phyloP scores from a whole-genome alignment of 2,329 filamentous ascomycete species.

The Xylariaceae sp. region DNA sequence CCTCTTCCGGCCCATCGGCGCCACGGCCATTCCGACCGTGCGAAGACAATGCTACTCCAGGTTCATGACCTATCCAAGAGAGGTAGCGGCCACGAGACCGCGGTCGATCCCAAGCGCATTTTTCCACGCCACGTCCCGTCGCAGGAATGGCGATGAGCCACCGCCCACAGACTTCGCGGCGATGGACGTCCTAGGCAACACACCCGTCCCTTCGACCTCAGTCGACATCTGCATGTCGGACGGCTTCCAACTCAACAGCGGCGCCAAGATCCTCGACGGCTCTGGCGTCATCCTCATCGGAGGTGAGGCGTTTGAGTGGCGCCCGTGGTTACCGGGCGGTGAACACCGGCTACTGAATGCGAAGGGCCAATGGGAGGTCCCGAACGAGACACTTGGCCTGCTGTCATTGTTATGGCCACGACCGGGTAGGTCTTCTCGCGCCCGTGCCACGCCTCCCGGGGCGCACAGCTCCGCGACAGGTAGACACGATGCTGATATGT shows the following conservation, averaged over 20 bases:
- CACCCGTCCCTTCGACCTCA: conserved; percentile 70
- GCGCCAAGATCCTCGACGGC: conserved; percentile 62
- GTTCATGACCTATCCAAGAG: neutral
- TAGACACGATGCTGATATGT: conserved; percentile 2
- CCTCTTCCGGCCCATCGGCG: conserved; percentile 15
- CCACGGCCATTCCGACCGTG: conserved; percentile 10
- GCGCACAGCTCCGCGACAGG: neutral
- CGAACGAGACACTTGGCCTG: conserved; percentile 64
- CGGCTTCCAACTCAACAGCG: conserved; percentile 83
- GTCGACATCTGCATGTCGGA: conserved; percentile 77
- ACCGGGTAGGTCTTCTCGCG: conserved; percentile 58
- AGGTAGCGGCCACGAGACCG: conserved; percentile 3
- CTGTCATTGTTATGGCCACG: conserved; percentile 79
- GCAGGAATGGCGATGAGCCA: conserved; percentile 23
- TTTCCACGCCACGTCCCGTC: conserved; percentile 23
- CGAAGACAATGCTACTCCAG: conserved; percentile 14
- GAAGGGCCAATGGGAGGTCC: conserved; percentile 77
- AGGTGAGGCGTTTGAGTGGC: conserved; percentile 85
- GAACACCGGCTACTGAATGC: conserved; percentile 55
- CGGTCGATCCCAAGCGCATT: conserved; percentile 9
- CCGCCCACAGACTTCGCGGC: conserved; percentile 59
- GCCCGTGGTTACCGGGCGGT: conserved; percentile 60
- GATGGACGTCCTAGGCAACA: conserved; percentile 72
- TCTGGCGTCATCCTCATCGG: conserved; percentile 72
- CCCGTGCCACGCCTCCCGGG: neutral